phyloP scores from a whole-genome alignment of 2,329 filamentous ascomycete species.

The Tolypocladium capitatum region DNA sequence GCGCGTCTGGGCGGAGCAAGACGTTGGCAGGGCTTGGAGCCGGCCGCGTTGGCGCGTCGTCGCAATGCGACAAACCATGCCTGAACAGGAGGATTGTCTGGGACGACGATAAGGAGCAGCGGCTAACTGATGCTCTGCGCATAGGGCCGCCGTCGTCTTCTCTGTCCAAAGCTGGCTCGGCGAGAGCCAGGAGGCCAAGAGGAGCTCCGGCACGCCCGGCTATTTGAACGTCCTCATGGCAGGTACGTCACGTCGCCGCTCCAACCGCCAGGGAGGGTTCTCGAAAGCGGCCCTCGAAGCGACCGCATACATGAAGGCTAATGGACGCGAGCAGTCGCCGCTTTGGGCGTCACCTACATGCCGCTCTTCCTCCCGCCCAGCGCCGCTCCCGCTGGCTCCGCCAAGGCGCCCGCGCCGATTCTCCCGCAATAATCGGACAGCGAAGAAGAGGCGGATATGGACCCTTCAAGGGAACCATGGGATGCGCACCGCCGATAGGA shows the following conservation, averaged over 20 bases:
- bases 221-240: slow-evolving; percentile 69
- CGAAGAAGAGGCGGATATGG: background rate
- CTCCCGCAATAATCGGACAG: background rate
- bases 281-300: background rate
- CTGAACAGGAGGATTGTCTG: background rate
- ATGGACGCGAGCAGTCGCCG: slow-evolving; percentile 35
- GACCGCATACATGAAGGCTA: slow-evolving; percentile 3
- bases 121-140: slow-evolving; percentile 2
- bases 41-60: background rate
- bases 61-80: background rate
- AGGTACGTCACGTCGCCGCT: slow-evolving; percentile 33
- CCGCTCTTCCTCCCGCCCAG: slow-evolving; percentile 34
- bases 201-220: slow-evolving; percentile 51
- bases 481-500: background rate
- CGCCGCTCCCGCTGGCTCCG: slow-evolving; percentile 13
- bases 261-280: background rate
- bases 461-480: background rate
- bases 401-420: slow-evolving; percentile 15
- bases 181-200: slow-evolving; percentile 55
- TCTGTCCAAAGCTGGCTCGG: slow-evolving; percentile 65
- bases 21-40: background rate
- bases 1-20: slow-evolving; percentile 4
- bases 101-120: fast-evolving
- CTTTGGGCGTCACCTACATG: slow-evolving; percentile 39
- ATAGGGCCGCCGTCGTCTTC: slow-evolving; percentile 59